These are phyloP conservation scores for Pisolithus thermaeus DNA, from an alignment of 1,284 basidiomycete species.

Conservation along the genomic window DNA sequence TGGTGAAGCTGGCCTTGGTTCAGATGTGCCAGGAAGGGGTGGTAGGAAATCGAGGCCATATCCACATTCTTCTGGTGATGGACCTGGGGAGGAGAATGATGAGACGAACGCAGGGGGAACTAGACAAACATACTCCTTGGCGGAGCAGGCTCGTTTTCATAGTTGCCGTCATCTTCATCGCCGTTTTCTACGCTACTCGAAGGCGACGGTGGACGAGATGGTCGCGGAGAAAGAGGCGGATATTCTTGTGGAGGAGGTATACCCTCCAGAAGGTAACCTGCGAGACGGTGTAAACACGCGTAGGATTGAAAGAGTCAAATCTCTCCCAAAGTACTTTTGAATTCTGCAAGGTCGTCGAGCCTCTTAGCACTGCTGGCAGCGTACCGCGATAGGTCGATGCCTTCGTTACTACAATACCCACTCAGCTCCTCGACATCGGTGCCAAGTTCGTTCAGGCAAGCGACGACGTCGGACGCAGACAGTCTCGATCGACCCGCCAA, in stretches of 20 bases:
- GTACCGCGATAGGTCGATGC: slow-evolving; percentile 59
- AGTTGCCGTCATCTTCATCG: slow-evolving; percentile 19
- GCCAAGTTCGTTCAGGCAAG: slow-evolving; percentile 69
- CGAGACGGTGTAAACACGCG: slow-evolving; percentile 9
- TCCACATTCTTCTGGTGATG: neutral
- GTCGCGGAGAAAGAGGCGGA: slow-evolving; percentile 40
- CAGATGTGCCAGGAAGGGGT: slow-evolving; percentile 44
- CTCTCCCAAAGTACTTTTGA: slow-evolving; percentile 46
- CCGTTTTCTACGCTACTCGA: neutral
- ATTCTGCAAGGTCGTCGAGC: slow-evolving; percentile 63
- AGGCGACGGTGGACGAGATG: slow-evolving; percentile 35
- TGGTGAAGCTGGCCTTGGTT: slow-evolving; percentile 28
- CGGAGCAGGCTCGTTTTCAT: neutral
- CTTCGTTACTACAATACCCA: slow-evolving; percentile 59
- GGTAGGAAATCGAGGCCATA: slow-evolving; percentile 24
- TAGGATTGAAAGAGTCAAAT: slow-evolving; percentile 4
- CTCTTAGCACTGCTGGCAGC: slow-evolving; percentile 53
- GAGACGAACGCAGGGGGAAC: too few relatives aligned
- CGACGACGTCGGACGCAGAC: slow-evolving; percentile 50
- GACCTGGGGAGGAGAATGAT: too few relatives aligned
- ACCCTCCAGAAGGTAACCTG: slow-evolving; percentile 60
- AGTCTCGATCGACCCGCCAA: slow-evolving; percentile 59
- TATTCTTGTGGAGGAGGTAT: slow-evolving; percentile 46
- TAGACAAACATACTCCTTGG: neutral
- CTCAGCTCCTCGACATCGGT: slow-evolving; percentile 59